Conservation (phyloP, 208 protist genomes). For the Naegleria fowleri region DNA sequence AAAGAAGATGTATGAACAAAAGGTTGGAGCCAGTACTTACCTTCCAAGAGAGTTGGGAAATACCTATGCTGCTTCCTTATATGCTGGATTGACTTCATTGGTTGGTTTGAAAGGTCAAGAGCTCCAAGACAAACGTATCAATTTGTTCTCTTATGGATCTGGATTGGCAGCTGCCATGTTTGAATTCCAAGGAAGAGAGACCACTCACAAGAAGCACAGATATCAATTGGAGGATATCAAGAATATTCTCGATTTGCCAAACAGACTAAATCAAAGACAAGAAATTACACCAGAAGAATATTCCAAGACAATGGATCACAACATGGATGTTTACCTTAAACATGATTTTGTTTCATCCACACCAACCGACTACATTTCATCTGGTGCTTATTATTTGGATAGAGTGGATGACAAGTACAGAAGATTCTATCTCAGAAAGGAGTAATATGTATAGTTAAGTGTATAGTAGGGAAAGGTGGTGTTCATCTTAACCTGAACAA, state of each 20-base stretch:
- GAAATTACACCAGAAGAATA: slow-evolving; percentile 26
- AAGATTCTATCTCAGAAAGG: slow-evolving; percentile 36
- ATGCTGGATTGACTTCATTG: slow-evolving; percentile 66
- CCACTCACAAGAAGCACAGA: not conserved
- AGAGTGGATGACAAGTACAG: slow-evolving; percentile 41
- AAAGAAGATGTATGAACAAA: slow-evolving; percentile 47
- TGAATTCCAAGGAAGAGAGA: slow-evolving; percentile 40
- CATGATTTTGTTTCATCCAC: slow-evolving; percentile 31
- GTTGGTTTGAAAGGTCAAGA: slow-evolving; percentile 36
- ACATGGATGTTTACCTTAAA: slow-evolving; percentile 38
- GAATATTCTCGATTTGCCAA: slow-evolving; percentile 31
- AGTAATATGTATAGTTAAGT: not conserved
- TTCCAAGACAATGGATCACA: slow-evolving; percentile 18
- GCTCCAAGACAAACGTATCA: slow-evolving; percentile 23
- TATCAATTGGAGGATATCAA: not conserved
- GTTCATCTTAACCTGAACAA: no score
- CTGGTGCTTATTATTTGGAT: slow-evolving; percentile 47
- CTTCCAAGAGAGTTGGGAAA: slow-evolving; percentile 68
- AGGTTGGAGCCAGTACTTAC: slow-evolving; percentile 48
- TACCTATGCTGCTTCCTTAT: slow-evolving; percentile 73
- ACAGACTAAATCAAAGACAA: slow-evolving; percentile 24
- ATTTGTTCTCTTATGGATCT: slow-evolving; percentile 75
- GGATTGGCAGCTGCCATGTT: slow-evolving; percentile 68
- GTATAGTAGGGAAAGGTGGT: not conserved
- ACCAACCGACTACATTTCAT: slow-evolving; percentile 30